A percentile compares a stretch with the other conserved stretches of the same genome.
phyloP scores from a whole-genome alignment of 805 yeast species.

The Pichia cephalocereana region DNA sequence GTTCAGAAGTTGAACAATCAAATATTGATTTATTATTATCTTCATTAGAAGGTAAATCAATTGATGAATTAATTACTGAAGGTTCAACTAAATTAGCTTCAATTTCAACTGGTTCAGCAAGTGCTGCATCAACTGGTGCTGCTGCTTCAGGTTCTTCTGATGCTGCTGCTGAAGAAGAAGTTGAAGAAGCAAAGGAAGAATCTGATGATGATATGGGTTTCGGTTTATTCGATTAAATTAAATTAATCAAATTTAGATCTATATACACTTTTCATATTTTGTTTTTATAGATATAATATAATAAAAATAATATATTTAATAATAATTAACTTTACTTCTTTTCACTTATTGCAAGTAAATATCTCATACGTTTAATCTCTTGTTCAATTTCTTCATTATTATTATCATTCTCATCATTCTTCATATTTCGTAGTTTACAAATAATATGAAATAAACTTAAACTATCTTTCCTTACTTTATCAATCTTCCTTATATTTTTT shows the following conservation, averaged over 20 bases:
- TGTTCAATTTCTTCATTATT: background rate
- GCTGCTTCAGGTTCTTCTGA: constrained; percentile 67
- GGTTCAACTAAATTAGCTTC: constrained; percentile 96
- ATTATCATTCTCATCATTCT: background rate
- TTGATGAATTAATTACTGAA: constrained; percentile 83
- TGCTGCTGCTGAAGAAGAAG: constrained; percentile 65
- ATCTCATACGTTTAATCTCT: constrained; percentile 13
- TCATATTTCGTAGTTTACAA: too few species aligned
- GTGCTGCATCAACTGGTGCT: constrained; percentile 55
- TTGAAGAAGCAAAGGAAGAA: constrained; percentile 47
- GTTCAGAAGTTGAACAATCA: constrained; percentile 89
- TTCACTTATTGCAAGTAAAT: background rate
- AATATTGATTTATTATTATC: constrained; percentile 72
- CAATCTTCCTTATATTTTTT: constrained; percentile 11
- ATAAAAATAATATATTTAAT: too few species aligned
- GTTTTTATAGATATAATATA: too few species aligned
- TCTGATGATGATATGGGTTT: constrained; percentile 74
- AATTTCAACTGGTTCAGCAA: constrained; percentile 97
- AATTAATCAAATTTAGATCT: background rate
- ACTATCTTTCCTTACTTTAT: constrained; percentile 10
- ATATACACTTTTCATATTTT: too few species aligned
- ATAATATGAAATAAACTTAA: background rate
- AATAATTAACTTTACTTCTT: too few species aligned
- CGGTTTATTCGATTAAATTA: constrained; percentile 31
- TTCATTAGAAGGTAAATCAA: constrained; percentile 89